Base-by-base conservation (phyloP, 2,329 filamentous ascomycete genomes). In the Cercospora brassicicola region DNA sequence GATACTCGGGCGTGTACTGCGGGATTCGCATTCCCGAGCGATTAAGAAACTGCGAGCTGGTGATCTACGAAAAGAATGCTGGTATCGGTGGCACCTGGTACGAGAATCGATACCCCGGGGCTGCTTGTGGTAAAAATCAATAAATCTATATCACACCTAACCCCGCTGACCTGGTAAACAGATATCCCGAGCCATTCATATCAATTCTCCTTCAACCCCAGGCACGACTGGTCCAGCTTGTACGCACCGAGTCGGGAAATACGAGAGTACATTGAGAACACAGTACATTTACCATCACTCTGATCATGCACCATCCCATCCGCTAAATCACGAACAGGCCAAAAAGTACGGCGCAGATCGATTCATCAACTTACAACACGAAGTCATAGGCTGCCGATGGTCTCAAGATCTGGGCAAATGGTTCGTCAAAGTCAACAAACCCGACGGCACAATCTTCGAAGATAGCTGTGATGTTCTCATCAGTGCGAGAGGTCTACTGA, bases 61-160 rank as follows among this genome's bases (percentile, higher is more conserved):
- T 78, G 13, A 80, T 81, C 6, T 82, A 82, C 57, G 81, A 82
- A 68, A 82, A 82, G 76, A 82, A 82, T 69, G 77, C 72, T 7
- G 80, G 80, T 2, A 74, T 82, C 18, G 80, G 66, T 33, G 66
- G 65, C 23, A 62, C 65, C 45, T 73, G 80, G 80, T 82, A 75
- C 31, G 80, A 81, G 70, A 81, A 78, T 59, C 78, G 78, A 67
- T 82, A 82, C 66, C 77, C 81, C 1, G 81, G 81, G 3, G 82
- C 81, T 45, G 81, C 81, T 13, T 82, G 81, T 64, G 66, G 61
- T 63, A n/a, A 9, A 30, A 6, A 10, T 15, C 28, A 28, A 31
- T 5, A 15, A 13, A 39, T 5, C 7, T n/a, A n/a, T 39, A 39
- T 36, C 13, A 36, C 33, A 36, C 13, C 33, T 36, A 15, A 15